These are phyloP conservation scores for Citeromyces matritensis DNA, from an alignment of 805 yeast genomes.

Conservation along the genomic window DNA sequence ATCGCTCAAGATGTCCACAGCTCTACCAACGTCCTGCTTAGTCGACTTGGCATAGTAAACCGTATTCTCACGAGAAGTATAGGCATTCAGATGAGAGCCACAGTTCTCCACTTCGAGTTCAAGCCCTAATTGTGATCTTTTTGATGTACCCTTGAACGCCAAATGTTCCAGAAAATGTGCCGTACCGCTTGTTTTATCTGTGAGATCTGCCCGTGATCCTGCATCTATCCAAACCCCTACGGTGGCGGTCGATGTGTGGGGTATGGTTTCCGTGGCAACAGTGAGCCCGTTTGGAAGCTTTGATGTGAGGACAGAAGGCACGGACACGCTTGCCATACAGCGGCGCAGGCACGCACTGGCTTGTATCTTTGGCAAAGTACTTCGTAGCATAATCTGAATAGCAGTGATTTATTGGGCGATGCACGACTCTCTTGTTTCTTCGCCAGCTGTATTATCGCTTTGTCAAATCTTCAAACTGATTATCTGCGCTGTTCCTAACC, in stretches of 20 bases:
- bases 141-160: constrained; percentile 88
- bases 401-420: too few species aligned
- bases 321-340: not conserved
- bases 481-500: too few species aligned
- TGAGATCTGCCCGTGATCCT: constrained; percentile 90
- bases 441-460: too few species aligned
- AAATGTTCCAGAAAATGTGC: constrained; percentile 96
- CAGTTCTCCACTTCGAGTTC: constrained; percentile 92
- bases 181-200: constrained; percentile 72
- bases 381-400: too few species aligned
- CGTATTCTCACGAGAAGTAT: constrained; percentile 94
- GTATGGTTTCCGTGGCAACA: constrained; percentile 81
- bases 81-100: constrained; percentile 97
- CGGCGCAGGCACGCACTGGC: too few species aligned
- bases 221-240: constrained; percentile 99
- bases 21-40: constrained; percentile 63
- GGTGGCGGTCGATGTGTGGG: constrained; percentile 85
- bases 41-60: constrained; percentile 90
- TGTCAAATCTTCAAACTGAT: too few species aligned
- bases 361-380: too few species aligned
- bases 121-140: constrained; percentile 64
- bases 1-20: constrained; percentile 82
- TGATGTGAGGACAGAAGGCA: constrained; percentile 35
- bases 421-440: too few species aligned
- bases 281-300: constrained; percentile 83